Base-by-base conservation (phyloP, 2,329 filamentous ascomycete genomes). In the Trichophyton simii region DNA sequence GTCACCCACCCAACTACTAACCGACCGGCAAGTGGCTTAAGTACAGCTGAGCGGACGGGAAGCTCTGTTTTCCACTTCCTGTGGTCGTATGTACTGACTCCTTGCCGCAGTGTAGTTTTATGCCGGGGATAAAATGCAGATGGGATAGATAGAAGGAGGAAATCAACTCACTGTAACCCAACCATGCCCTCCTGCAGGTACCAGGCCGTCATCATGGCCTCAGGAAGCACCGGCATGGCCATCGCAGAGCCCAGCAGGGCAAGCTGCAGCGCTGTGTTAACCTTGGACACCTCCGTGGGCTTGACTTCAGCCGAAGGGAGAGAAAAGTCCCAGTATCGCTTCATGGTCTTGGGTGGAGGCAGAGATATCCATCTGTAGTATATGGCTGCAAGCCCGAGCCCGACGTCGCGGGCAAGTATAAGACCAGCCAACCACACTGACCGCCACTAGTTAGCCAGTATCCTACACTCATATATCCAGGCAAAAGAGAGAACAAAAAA, bases 361-460 rank as follows among this genome's bases (percentile, higher is more conserved):
- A 99, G 81, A 1, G 89, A 95, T 66, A 96, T 95, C 83, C 90
- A 97, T 65, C 94, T 87, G 74, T 94, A 97, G 78, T 96, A 97
- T 67, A 99, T 86, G 25, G 94, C 94, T 1, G 91, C 85, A 22
- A 96, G 80, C 28, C 83, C 91, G 3, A 99, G 82, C 20, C 86
- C 89, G 48, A 88, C 83, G 69, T 99, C 94, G 50, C 94, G 84
- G 31, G 91, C 91, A 2, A 99, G 83, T 64, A 99, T 96, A 58
- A 97, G 84, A n/a, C 81, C 82, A 1, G 91, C 91, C 2, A 97
- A 80, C 83, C 91, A 48, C 31, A 28, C 15, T 18, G 15, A 58
- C 18, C 13, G 28, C 34, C 25, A 36, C 46, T 60, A 58, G n/a
- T 46, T 28, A 28, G 25, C 25, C 25, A 28, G 41, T 48, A 59